These are phyloP conservation scores for Diaporthe ilicicola DNA, from an alignment of 2,329 filamentous ascomycete genomes.

Conservation along the genomic window DNA sequence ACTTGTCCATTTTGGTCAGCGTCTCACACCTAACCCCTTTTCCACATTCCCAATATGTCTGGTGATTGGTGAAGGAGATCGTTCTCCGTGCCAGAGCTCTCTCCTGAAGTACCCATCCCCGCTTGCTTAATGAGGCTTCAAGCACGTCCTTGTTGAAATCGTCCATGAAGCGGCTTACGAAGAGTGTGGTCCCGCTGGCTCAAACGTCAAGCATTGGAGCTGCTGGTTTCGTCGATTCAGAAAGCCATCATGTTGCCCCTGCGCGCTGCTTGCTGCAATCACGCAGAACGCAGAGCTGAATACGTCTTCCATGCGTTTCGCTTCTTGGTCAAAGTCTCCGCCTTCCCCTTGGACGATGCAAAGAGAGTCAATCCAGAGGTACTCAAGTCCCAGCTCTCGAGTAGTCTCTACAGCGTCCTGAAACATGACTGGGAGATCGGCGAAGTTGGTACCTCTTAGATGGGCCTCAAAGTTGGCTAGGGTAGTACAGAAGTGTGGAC, in stretches of 20 bases:
- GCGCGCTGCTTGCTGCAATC: conserved; percentile 37
- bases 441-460: conserved; percentile 9
- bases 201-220: conserved; percentile 23
- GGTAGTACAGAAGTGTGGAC: conserved; percentile 32
- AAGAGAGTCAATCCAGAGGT: conserved; percentile 40
- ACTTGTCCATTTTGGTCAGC: conserved; percentile 45
- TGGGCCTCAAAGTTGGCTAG: conserved; percentile 3
- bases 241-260: conserved; percentile 36
- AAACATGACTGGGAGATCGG: conserved; percentile 28
- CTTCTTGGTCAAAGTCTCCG: conserved; percentile 37
- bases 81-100: conserved; percentile 46
- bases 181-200: conserved; percentile 31
- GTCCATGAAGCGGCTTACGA: conserved; percentile 41
- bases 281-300: conserved; percentile 41
- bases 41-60: conserved; percentile 51
- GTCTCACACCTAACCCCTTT: conserved; percentile 46
- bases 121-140: conserved; percentile 40
- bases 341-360: conserved; percentile 37
- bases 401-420: conserved; percentile 33
- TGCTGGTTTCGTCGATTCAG: conserved; percentile 26
- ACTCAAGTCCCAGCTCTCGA: conserved; percentile 26
- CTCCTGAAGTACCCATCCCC: conserved; percentile 53
- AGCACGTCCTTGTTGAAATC: conserved; percentile 46
- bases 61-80: conserved; percentile 46
- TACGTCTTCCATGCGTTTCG: conserved; percentile 40